These are phyloP conservation scores for Penicillium sp. DNA, from an alignment of 2,329 filamentous ascomycete genomes.

Conservation along the genomic window DNA sequence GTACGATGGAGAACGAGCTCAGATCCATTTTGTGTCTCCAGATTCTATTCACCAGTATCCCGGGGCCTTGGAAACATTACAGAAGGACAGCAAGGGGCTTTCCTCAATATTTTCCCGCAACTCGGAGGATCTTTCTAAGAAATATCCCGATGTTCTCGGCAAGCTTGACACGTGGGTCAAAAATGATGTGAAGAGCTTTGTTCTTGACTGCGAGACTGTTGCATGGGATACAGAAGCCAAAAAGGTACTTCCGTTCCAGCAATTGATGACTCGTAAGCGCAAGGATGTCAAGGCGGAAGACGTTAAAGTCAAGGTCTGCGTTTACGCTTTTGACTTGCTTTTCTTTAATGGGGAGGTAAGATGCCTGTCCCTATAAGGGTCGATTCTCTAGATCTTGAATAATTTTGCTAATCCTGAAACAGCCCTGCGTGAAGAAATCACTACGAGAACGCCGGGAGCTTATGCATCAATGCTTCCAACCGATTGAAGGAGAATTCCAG, in stretches of 20 bases:
- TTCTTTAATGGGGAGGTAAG: slow-evolving; percentile 82
- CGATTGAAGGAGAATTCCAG: slow-evolving; percentile 83
- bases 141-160: slow-evolving; percentile 91
- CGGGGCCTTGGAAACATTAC: slow-evolving; percentile 60
- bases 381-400: neutral
- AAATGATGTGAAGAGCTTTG: slow-evolving; percentile 85
- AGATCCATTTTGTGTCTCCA: slow-evolving; percentile 93
- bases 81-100: slow-evolving; percentile 68
- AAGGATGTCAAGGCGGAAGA: slow-evolving; percentile 96
- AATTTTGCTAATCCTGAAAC: neutral
- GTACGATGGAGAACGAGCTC: slow-evolving; percentile 96
- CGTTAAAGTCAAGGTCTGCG: slow-evolving; percentile 93
- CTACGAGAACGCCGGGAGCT: slow-evolving; percentile 79
- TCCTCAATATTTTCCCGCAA: slow-evolving; percentile 96
- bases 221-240: slow-evolving; percentile 95
- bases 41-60: slow-evolving; percentile 69
- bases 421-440: slow-evolving; percentile 78
- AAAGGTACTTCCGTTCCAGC: slow-evolving; percentile 95
- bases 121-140: slow-evolving; percentile 94
- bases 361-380: neutral
- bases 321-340: slow-evolving; percentile 92
- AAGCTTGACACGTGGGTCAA: slow-evolving; percentile 91
- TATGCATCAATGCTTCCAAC: slow-evolving; percentile 69
- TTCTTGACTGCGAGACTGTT: slow-evolving; percentile 97
- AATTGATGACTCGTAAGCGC: slow-evolving; percentile 95